A percentile compares a stretch with the other conserved stretches of the same genome.
Conservation (phyloP, 208 protist genomes). For the Trypanosoma brucei region DNA sequence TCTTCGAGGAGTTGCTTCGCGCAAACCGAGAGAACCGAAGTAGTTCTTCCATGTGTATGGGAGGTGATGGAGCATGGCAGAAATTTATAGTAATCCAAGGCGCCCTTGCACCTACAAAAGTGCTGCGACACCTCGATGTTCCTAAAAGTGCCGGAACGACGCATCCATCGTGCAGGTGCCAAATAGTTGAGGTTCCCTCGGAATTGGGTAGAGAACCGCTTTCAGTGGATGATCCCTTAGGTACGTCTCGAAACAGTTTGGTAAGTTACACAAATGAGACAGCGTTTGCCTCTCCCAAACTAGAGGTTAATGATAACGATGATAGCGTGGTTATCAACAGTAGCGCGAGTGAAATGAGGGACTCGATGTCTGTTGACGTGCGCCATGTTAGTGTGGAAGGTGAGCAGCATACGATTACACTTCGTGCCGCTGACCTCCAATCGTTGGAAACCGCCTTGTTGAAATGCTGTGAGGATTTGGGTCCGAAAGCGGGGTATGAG, state of each 20-base stretch:
- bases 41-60: neutral
- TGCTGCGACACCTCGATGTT: slow-evolving; percentile 30
- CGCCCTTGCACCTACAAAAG: slow-evolving; percentile 26
- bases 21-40: neutral
- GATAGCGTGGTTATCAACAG: neutral
- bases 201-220: no score
- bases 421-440: neutral
- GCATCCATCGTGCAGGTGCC: neutral
- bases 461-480: slow-evolving; percentile 7
- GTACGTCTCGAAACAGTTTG: no score
- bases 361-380: slow-evolving; percentile 1
- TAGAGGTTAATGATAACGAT: no score
- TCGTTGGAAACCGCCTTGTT: slow-evolving; percentile 5
- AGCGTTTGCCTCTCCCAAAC: no score
- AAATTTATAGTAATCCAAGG: slow-evolving; percentile 37
- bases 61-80: neutral
- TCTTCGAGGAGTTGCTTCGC: slow-evolving; percentile 17
- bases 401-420: slow-evolving; percentile 1
- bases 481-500: neutral
- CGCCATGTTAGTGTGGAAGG: slow-evolving; percentile 15
- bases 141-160: neutral
- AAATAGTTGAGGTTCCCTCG: no score
- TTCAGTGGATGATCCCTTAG: no score
- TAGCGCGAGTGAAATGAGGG: neutral
- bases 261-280: no score